Evolutionary conservation across 495 filamentous ascomycete species (phyloP).

Genomic region (Penicillium canescens): DNA sequence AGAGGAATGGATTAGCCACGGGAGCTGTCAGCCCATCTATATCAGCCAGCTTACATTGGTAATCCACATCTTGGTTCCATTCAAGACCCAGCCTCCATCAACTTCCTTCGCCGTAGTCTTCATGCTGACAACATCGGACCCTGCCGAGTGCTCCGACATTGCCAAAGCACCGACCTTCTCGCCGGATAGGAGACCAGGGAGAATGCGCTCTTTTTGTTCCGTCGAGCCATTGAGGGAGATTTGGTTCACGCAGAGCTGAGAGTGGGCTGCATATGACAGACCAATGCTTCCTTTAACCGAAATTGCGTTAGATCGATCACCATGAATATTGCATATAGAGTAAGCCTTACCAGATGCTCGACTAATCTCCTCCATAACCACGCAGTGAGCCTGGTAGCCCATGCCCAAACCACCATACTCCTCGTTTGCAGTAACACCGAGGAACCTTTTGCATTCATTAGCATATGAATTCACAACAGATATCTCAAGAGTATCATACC

Average conservation of each 20-base stretch:
- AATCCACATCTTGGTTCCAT: conserved; percentile 99
- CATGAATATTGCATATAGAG: background rate
- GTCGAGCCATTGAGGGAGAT: conserved; percentile 83
- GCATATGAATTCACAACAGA: background rate
- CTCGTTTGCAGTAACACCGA: conserved; percentile 94
- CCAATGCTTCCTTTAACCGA: conserved; percentile 71
- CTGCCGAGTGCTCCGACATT: conserved; percentile 92
- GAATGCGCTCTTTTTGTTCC: conserved; percentile 75
- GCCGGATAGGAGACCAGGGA: conserved; percentile 82
- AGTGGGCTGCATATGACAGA: conserved; percentile 92
- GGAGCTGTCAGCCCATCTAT: background rate
- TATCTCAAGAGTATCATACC: conserved; percentile 30
- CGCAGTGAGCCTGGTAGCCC: conserved; percentile 96
- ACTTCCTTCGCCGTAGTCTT: conserved; percentile 76
- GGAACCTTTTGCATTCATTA: conserved; percentile 51
- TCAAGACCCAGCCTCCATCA: conserved; percentile 83
- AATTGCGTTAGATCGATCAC: background rate
- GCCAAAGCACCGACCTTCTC: conserved; percentile 85
- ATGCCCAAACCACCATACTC: conserved; percentile 87
- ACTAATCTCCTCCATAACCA: conserved; percentile 90
- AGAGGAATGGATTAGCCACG: background rate
- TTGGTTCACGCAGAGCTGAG: conserved; percentile 96
- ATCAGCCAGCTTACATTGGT: conserved; percentile 66
- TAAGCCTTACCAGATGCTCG: conserved; percentile 56
- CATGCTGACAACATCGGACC: conserved; percentile 95